Evolutionary conservation across 768 basidiomycete species (phyloP).

Genomic region (Glaciozyma martinii): DNA sequence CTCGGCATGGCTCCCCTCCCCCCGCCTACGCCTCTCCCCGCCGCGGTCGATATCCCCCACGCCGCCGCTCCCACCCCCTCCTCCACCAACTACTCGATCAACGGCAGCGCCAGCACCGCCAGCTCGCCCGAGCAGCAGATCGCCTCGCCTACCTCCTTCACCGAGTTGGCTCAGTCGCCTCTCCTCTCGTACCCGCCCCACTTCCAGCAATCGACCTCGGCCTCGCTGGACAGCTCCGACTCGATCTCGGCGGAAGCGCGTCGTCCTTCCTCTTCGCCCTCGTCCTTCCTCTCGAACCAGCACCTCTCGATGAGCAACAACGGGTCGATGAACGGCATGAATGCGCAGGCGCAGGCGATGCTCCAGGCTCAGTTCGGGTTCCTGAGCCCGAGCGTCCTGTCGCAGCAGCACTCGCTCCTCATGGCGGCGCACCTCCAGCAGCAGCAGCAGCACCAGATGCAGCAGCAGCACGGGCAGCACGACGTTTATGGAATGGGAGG

Average conservation of each 20-base stretch:
- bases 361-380: not conserved
- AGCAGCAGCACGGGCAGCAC: not conserved
- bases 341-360: not conserved
- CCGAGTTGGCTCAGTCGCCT: not conserved
- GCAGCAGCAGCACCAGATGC: slow-evolving; percentile 10
- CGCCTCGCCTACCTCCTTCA: not conserved
- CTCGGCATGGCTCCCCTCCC: slow-evolving; percentile 50
- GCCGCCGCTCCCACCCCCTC: not conserved
- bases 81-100: not conserved
- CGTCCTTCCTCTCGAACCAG: not conserved
- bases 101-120: not conserved
- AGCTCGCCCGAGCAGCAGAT: not conserved
- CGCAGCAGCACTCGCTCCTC: slow-evolving; percentile 6
- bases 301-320: no score
- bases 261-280: not conserved
- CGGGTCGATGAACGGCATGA: not conserved
- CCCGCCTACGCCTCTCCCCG: slow-evolving; percentile 19
- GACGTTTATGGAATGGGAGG: not conserved
- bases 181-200: no score
- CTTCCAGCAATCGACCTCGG: not conserved
- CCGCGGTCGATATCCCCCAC: not conserved
- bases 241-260: not conserved
- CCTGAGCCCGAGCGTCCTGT: slow-evolving; percentile 15
- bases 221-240: not conserved
- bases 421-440: slow-evolving; percentile 2